These are phyloP conservation scores for Talaromyces sp. DNA, from an alignment of 2,329 filamentous ascomycete species.

Conservation along the genomic window DNA sequence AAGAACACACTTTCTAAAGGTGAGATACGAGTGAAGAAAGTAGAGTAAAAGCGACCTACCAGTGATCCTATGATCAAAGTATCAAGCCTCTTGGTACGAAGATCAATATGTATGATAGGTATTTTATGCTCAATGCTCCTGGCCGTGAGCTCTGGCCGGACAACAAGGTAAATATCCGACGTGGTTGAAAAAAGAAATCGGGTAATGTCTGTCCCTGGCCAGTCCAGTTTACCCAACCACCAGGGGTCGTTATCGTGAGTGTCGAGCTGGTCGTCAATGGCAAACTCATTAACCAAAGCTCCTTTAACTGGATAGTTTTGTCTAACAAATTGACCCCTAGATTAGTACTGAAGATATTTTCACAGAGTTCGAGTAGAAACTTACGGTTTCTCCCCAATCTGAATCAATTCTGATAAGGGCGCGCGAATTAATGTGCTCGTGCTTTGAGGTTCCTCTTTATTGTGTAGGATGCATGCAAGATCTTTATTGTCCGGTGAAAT, in stretches of 20 bases:
- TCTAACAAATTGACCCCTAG: not conserved
- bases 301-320: not conserved
- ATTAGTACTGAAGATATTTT: not conserved
- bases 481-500: slow-evolving; percentile 9
- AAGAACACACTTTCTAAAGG: not conserved
- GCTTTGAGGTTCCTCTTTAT: slow-evolving; percentile 13
- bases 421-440: slow-evolving; percentile 5
- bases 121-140: slow-evolving; percentile 9
- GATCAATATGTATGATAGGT: slow-evolving; percentile 5
- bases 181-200: slow-evolving; percentile 7
- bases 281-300: not conserved
- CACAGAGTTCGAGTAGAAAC: not conserved
- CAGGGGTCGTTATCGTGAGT: not conserved
- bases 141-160: slow-evolving; percentile 7
- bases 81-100: not conserved
- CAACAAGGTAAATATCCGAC: slow-evolving; percentile 8
- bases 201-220: slow-evolving; percentile 8
- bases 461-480: slow-evolving; percentile 20
- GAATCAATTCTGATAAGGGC: slow-evolving; percentile 3
- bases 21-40: not conserved
- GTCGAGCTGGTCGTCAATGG: not conserved
- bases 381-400: not conserved
- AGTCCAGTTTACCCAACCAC: slow-evolving; percentile 1
- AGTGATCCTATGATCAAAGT: slow-evolving; percentile 5
- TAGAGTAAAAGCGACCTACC: not conserved